Evolutionary conservation across 2,329 filamentous ascomycete genomes (phyloP), one percentile per base, ranked within the genome.

Genomic region (Septoria petroselini): DNA sequence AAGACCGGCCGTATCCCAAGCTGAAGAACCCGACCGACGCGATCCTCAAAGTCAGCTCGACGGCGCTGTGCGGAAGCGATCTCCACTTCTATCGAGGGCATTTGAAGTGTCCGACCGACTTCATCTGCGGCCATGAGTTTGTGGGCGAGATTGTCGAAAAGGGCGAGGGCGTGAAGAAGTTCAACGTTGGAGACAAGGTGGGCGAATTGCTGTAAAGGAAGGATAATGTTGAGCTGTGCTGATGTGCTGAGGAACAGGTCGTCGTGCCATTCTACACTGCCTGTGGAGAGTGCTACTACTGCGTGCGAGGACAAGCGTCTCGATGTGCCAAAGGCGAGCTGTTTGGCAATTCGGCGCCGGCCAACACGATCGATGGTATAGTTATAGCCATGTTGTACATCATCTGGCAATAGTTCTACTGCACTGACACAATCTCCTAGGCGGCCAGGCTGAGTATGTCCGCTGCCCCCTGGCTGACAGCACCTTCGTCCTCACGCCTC

Each of bases 1-100:
- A 95, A 71, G 82, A 93, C 52, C 79, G 88, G 15, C 89, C 89
- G 0, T 77, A 91, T 9, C 91, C 91, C 1, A 79, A 81, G 58
- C 77, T 95, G 56, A 76, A 84, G 60, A 76, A 87, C 52, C 76
- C 81, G 4, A 79, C 77, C 49, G 91, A 95, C 66, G 80, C 91
- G 50, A 83, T 95, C 58, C 81, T 95, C 64, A 91, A 88, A 68
- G 88, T 95, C 15, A 78, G 82, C 53, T 86, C 87, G 61, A 87
- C 89, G 19, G 91, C 88, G 12, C 77, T 96, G 25, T 96, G 91
- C 67, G 91, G 91, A 66, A 91, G 86, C 64, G 90, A 95, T 65
- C 76, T 95, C 30, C 91, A 95, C 70, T 83, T 88, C 46, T 95
- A 84, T 71, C 85, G 90, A 38, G 91, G 91, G 29, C 84, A 89